Conservation (phyloP, 164 flowering plant genomes). For the Sextonia rubra region DNA sequence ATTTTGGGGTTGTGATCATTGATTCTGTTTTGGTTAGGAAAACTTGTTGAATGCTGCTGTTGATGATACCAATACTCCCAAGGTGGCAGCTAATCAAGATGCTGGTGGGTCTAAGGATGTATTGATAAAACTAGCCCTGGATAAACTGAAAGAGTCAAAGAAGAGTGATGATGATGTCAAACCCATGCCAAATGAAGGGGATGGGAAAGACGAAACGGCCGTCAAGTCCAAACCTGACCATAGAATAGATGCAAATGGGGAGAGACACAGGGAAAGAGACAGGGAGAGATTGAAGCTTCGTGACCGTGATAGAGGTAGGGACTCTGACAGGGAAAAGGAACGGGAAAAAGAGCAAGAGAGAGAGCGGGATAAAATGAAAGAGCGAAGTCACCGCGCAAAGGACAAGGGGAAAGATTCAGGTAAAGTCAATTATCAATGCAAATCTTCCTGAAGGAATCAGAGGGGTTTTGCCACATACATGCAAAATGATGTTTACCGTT, state of each 20-base stretch:
- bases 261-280: constrained; percentile 52
- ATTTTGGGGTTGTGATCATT: neutral
- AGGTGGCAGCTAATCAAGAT: constrained; percentile 31
- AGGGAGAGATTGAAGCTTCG: constrained; percentile 40
- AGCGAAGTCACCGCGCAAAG: constrained; percentile 61
- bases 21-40: constrained; percentile 35
- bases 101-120: constrained; percentile 46
- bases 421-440: constrained; percentile 7
- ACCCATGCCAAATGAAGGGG: constrained; percentile 37
- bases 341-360: constrained; percentile 34
- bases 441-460: neutral
- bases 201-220: constrained; percentile 42
- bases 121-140: constrained; percentile 33
- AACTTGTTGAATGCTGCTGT: constrained; percentile 27
- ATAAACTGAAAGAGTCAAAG: constrained; percentile 59
- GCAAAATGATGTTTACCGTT: too few relatives aligned
- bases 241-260: constrained; percentile 47
- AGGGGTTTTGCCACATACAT: neutral
- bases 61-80: constrained; percentile 27
- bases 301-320: constrained; percentile 56
- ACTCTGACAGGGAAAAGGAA: constrained; percentile 57
- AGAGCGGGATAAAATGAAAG: constrained; percentile 58
- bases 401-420: constrained; percentile 66
- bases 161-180: constrained; percentile 62
- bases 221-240: constrained; percentile 43